These are phyloP conservation scores for Mycena capillaripes DNA, from an alignment of 768 basidiomycete genomes.

Conservation along the genomic window DNA sequence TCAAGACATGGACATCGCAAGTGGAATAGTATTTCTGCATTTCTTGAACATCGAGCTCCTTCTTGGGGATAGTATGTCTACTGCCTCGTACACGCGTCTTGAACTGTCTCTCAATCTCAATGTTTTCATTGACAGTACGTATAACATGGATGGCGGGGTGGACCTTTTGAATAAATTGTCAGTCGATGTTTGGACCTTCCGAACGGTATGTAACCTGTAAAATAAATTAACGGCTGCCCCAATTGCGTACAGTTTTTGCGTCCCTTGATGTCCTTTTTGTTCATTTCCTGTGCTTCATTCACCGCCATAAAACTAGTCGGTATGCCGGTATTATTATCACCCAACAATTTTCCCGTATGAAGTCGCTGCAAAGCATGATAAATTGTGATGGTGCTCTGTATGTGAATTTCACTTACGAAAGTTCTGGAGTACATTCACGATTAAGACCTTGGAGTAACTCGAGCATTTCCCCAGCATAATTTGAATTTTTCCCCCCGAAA, in stretches of 20 bases:
- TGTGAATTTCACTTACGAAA: not conserved
- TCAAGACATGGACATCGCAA: slow-evolving; percentile 38
- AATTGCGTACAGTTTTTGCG: not conserved
- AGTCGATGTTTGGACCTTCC: slow-evolving; percentile 38
- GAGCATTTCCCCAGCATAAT: not conserved
- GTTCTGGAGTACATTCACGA: not conserved
- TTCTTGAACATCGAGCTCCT: not conserved
- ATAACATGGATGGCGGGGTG: slow-evolving; percentile 38
- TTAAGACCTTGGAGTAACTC: not conserved
- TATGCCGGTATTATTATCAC: slow-evolving; percentile 35
- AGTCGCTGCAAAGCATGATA: not conserved
- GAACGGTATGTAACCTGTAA: slow-evolving; percentile 39
- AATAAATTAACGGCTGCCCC: too few species aligned
- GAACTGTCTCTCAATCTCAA: slow-evolving; percentile 29
- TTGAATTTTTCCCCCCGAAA: not conserved
- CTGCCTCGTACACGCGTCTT: slow-evolving; percentile 22
- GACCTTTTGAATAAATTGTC: slow-evolving; percentile 35
- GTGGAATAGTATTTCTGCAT: slow-evolving; percentile 34
- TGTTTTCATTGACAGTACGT: slow-evolving; percentile 28
- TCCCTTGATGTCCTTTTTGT: slow-evolving; percentile 32
- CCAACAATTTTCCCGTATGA: slow-evolving; percentile 40
- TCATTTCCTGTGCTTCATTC: slow-evolving; percentile 41
- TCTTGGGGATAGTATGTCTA: slow-evolving; percentile 37
- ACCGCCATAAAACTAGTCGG: slow-evolving; percentile 21
- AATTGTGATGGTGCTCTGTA: too few species aligned